Percentiles rank a stretch among this genome's conserved stretches.
Conservation (phyloP, 2,329 filamentous ascomycete genomes). For the Verticillium tricorpus region DNA sequence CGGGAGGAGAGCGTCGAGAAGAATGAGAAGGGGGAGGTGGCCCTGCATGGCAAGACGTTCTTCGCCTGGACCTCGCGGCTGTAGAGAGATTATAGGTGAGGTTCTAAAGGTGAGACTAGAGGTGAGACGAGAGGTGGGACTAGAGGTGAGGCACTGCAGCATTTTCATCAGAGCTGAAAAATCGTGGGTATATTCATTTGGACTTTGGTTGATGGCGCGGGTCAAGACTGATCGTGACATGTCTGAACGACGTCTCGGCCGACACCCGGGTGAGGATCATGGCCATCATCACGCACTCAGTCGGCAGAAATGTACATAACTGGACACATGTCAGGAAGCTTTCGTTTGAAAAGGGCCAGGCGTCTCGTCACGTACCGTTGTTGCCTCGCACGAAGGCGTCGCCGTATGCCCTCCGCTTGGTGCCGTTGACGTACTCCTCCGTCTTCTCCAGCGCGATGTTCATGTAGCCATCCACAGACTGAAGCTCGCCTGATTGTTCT, state of each 20-base stretch:
- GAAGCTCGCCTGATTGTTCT: constrained; percentile 68
- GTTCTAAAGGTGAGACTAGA: neutral
- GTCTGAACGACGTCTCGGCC: neutral
- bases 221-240: constrained; percentile 1
- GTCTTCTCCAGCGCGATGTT: constrained; percentile 98
- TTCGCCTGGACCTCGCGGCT: constrained; percentile 56
- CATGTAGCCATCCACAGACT: constrained; percentile 99
- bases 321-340: constrained; percentile 24
- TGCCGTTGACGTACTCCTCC: constrained; percentile 83
- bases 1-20: constrained; percentile 46
- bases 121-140: neutral
- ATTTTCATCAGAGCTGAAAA: neutral
- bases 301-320: constrained; percentile 70
- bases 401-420: constrained; percentile 77
- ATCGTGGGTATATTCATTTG: constrained; percentile 11
- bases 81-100: constrained; percentile 16
- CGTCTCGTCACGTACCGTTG: constrained; percentile 60
- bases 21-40: constrained; percentile 59
- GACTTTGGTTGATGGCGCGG: constrained; percentile 4
- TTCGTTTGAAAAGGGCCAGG: neutral
- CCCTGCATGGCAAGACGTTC: constrained; percentile 59
- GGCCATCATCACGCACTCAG: constrained; percentile 17
- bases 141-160: neutral
- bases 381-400: constrained; percentile 96
- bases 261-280: neutral